Conservation (phyloP, 257 asterid species). For the Solanum commersonii region DNA sequence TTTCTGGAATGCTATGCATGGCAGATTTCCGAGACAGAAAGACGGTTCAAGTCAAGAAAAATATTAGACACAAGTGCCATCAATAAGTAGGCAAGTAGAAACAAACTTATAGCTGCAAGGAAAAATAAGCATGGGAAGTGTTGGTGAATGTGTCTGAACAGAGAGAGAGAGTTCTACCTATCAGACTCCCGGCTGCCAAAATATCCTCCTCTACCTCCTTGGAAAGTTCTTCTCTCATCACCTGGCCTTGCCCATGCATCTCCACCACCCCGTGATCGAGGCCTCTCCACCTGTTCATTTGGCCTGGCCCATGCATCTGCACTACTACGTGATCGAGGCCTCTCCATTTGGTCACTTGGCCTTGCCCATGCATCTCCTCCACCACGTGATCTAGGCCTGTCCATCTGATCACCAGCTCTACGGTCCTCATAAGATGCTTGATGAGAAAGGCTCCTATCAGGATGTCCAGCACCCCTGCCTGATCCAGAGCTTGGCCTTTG, state of each 20-base stretch:
- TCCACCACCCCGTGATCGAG: slow-evolving; percentile 1
- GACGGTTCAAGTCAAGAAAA: not conserved
- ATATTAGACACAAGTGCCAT: not conserved
- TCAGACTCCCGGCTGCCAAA: slow-evolving; percentile 57
- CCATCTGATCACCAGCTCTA: slow-evolving; percentile 57
- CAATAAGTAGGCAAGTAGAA: not conserved
- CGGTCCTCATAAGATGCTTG: slow-evolving; percentile 54
- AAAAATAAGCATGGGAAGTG: not conserved
- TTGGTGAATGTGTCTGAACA: not conserved
- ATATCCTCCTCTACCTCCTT: slow-evolving; percentile 87
- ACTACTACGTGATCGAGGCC: slow-evolving; percentile 1
- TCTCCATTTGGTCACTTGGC: slow-evolving; percentile 8
- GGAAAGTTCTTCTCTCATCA: slow-evolving; percentile 62
- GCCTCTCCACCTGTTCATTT: slow-evolving; percentile 1
- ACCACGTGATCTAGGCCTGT: slow-evolving; percentile 87
- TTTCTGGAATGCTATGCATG: not conserved
- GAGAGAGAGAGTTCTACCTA: slow-evolving; percentile 36
- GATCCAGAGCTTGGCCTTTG: slow-evolving; percentile 81
- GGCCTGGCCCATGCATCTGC: slow-evolving; percentile 4
- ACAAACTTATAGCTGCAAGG: not conserved
- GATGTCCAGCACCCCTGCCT: slow-evolving; percentile 39
- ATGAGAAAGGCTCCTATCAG: slow-evolving; percentile 52
- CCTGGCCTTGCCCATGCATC: slow-evolving; percentile 18
- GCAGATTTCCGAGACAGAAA: not conserved
- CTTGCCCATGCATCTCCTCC: slow-evolving; percentile 50